Base-by-base conservation (phyloP, 2,329 filamentous ascomycete genomes). In the Aschersonia sp. region DNA sequence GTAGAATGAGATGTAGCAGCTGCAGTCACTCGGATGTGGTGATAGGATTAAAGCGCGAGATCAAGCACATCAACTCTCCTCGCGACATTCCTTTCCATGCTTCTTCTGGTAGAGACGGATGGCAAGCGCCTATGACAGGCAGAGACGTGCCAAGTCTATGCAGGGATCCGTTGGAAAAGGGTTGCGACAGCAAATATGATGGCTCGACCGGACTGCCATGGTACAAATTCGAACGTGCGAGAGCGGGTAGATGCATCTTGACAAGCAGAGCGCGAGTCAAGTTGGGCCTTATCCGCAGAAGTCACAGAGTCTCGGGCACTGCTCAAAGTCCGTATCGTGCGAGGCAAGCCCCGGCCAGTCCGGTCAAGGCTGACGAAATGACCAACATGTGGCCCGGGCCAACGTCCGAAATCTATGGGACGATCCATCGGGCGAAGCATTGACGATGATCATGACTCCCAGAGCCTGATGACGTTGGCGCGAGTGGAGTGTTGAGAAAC, bases 241-340 rank as follows among this genome's bases (percentile, higher is more conserved):
- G 32, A 7, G 10, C 48, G 48, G 48, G 45, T 49, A 49, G 45
- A 38, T 43, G 42, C 48, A 43, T 49, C n/a, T 30, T 49, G 45
- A 47, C 45, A 49, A 49, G 40, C 40, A 28, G 40, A 38, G 7
- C 7, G 35, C 20, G 20, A 20, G 20, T 20, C 20, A 20, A 20
- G 20, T 20, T 20, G 20, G 20, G 20, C 20, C 20, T 20, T 20
- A 20, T 20, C 20, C 20, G 20, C 20, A 20, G 20, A 20, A 20
- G 20, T 20, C 20, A 20, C 20, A 20, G 20, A 20, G 20, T 20
- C 20, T 20, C 20, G 20, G 20, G 20, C 20, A 20, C 20, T 20
- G 20, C 20, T 20, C 20, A 20, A 20, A 20, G 20, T 20, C 20
- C 20, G 20, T 20, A 20, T 20, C 40, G 44, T 45, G 38, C 35